Evolutionary conservation across 257 asterid species (phyloP).

Genomic region (Solanum medicagineum): DNA sequence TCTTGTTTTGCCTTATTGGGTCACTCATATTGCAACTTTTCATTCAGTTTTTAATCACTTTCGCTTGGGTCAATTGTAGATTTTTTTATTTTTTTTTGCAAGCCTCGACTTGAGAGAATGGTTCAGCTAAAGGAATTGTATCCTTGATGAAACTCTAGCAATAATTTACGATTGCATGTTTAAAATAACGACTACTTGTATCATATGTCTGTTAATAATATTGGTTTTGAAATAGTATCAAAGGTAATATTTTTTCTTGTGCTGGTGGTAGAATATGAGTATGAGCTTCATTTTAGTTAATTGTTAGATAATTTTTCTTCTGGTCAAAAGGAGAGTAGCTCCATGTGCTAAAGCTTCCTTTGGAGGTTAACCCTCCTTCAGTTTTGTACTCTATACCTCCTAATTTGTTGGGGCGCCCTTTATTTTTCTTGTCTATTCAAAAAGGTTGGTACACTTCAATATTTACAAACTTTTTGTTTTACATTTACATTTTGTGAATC

Average conservation of each 20-base stretch:
- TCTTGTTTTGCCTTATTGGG: neutral
- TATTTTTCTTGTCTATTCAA: neutral
- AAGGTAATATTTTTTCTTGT: neutral
- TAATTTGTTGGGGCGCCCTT: neutral
- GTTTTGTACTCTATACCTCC: neutral
- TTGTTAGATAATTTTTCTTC: neutral
- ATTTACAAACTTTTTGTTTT: neutral
- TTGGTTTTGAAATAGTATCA: neutral
- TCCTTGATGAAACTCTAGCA: constrained; percentile 24
- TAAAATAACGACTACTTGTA: neutral
- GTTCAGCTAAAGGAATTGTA: constrained; percentile 46
- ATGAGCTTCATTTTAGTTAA: neutral
- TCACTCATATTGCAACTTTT: neutral
- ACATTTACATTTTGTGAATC: neutral
- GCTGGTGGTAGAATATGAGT: neutral
- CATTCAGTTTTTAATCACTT: neutral
- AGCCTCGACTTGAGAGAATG: neutral
- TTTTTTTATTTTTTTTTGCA: neutral
- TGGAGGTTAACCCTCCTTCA: too few species aligned
- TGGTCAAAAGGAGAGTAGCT: neutral
- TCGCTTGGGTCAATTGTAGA: neutral
- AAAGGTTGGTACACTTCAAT: neutral
- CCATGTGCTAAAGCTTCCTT: too few species aligned
- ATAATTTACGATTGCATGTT: neutral
- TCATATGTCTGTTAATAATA: neutral